Evolutionary conservation across 1,284 basidiomycete species (phyloP).

Genomic region (Irpex rosettiformis): DNA sequence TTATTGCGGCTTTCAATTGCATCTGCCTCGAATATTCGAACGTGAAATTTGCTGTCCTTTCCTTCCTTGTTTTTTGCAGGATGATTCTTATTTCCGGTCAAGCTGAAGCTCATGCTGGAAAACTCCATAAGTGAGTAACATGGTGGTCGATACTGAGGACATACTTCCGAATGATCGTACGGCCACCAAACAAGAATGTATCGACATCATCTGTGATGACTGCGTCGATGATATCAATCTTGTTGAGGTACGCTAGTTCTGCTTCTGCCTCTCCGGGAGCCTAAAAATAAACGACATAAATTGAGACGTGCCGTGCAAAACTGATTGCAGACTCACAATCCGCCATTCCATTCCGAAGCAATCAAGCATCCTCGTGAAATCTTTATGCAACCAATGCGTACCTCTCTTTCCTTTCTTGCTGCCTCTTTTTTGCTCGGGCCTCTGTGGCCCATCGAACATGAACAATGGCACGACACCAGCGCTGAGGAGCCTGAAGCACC

Average conservation of each 20-base stretch:
- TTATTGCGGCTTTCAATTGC: constrained; percentile 32
- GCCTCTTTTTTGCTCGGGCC: constrained; percentile 58
- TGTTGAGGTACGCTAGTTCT: constrained; percentile 57
- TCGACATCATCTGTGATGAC: constrained; percentile 67
- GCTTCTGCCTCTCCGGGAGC: constrained; percentile 70
- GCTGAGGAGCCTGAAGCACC: constrained; percentile 39
- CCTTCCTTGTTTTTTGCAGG: constrained; percentile 34
- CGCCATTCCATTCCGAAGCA: constrained; percentile 62
- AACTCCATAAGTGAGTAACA: neutral
- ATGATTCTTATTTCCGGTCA: constrained; percentile 41
- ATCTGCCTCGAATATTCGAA: constrained; percentile 40
- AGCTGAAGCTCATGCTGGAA: constrained; percentile 39
- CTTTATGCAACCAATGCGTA: constrained; percentile 38
- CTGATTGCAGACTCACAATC: constrained; percentile 46
- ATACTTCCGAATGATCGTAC: constrained; percentile 33
- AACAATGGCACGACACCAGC: constrained; percentile 62
- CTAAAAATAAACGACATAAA: constrained; percentile 22
- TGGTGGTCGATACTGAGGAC: neutral
- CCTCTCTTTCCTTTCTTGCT: constrained; percentile 44
- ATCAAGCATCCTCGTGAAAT: constrained; percentile 44
- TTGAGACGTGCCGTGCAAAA: no score
- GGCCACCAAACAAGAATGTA: constrained; percentile 35
- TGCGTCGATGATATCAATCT: constrained; percentile 51
- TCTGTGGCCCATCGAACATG: constrained; percentile 66
- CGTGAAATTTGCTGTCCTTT: constrained; percentile 37